phyloP scores from a whole-genome alignment of 2,329 filamentous ascomycete species.

The Aureobasidium sp. region DNA sequence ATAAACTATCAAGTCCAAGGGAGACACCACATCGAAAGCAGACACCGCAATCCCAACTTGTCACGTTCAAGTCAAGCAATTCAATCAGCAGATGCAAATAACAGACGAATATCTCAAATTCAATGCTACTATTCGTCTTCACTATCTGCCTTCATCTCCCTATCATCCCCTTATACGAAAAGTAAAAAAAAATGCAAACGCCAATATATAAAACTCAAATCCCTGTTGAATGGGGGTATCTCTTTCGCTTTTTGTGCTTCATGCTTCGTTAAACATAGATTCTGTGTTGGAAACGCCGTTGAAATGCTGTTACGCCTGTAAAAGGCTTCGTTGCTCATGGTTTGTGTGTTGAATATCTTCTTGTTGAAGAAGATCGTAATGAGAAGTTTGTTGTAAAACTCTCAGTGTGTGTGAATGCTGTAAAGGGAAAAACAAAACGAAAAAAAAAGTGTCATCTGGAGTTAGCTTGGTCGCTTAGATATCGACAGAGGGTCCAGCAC shows the following conservation, averaged over 20 bases:
- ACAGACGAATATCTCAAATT: not conserved
- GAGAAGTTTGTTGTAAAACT: not conserved
- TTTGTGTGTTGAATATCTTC: conserved; percentile 7
- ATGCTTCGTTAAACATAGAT: conserved; percentile 6
- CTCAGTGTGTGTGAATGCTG: not conserved
- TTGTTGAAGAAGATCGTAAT: conserved; percentile 11
- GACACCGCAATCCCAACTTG: no score
- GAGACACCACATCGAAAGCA: no score
- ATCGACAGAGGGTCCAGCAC: not conserved
- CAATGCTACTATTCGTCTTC: not conserved
- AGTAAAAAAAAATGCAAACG: not conserved
- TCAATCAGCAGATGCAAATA: no score
- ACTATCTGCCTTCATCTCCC: not conserved
- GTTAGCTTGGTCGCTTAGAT: not conserved
- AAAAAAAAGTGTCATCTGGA: not conserved
- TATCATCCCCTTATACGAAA: not conserved
- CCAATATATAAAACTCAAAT: not conserved
- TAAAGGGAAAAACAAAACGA: not conserved
- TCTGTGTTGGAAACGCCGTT: not conserved
- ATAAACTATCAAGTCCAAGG: no score
- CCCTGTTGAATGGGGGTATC: conserved; percentile 27
- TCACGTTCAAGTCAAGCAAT: no score
- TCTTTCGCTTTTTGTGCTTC: conserved; percentile 8
- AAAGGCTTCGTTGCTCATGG: not conserved
- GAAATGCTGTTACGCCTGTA: not conserved